phyloP scores from a whole-genome alignment of 805 yeast genomes.

The Yueomyces sp. region DNA sequence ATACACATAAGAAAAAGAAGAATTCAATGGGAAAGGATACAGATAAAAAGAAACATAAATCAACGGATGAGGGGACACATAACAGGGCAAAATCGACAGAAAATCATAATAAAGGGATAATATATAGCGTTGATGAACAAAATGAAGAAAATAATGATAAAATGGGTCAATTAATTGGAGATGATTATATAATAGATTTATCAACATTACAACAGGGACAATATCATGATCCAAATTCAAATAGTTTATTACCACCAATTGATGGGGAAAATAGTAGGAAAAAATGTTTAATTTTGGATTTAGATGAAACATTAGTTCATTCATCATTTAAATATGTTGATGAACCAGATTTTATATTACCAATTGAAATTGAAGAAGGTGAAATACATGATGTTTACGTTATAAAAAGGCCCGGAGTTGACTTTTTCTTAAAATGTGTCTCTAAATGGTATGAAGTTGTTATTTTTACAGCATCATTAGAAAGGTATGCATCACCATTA shows the following conservation, averaged over 20 bases:
- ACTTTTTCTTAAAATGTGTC: conserved; percentile 71
- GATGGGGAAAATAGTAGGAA: conserved; percentile 32
- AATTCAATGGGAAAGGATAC: too few species aligned
- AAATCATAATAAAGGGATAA: neutral
- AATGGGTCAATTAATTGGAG: neutral
- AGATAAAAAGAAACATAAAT: too few species aligned
- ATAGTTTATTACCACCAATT: conserved; percentile 46
- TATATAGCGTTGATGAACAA: neutral
- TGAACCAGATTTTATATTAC: conserved; percentile 91
- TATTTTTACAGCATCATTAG: conserved; percentile 91
- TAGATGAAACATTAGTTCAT: conserved; percentile 94
- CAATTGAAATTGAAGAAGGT: conserved; percentile 81
- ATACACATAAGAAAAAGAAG: too few species aligned
- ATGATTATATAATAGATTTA: conserved; percentile 30
- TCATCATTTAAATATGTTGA: conserved; percentile 85
- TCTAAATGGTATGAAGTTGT: conserved; percentile 89
- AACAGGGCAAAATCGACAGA: neutral
- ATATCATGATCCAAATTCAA: conserved; percentile 49
- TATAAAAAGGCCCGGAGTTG: conserved; percentile 96
- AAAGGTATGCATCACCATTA: conserved; percentile 92
- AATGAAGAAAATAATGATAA: conserved; percentile 4
- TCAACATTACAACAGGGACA: conserved; percentile 62
- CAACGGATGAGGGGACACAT: neutral
- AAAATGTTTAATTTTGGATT: conserved; percentile 80
- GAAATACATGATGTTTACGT: conserved; percentile 91